These are phyloP conservation scores for Skeletonema grethae DNA, from an alignment of 108 stramenopile species.

Conservation along the genomic window DNA sequence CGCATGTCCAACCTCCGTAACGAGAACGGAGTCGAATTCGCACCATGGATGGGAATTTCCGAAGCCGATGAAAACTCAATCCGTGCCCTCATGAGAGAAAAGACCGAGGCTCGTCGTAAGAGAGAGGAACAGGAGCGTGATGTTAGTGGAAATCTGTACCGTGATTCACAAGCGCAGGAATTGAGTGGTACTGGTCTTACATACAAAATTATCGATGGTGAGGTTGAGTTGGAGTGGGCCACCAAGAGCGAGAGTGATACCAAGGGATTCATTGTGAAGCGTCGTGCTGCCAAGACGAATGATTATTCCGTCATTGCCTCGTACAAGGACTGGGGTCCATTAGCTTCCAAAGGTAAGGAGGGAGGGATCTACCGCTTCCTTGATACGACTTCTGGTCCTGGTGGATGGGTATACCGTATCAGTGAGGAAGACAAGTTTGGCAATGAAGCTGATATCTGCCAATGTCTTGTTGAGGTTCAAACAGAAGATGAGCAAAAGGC, in stretches of 20 bases:
- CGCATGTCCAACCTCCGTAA: constrained; percentile 75
- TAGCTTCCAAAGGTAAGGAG: constrained; percentile 67
- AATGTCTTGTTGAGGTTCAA: constrained; percentile 87
- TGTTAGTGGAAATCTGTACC: constrained; percentile 68
- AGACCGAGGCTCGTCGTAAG: constrained; percentile 73
- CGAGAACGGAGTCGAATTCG: constrained; percentile 81
- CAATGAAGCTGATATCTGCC: constrained; percentile 80
- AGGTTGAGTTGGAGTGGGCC: constrained; percentile 86
- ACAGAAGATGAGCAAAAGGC: constrained; percentile 84
- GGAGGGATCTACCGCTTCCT: constrained; percentile 81
- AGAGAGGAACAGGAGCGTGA: constrained; percentile 63
- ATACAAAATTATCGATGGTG: constrained; percentile 70
- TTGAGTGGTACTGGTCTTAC: constrained; percentile 77
- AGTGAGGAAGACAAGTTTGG: constrained; percentile 74
- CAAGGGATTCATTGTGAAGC: constrained; percentile 83
- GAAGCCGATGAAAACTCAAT: constrained; percentile 76
- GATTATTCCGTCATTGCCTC: constrained; percentile 70
- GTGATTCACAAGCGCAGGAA: constrained; percentile 86
- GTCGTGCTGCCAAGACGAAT: constrained; percentile 81
- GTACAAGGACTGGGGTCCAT: constrained; percentile 80
- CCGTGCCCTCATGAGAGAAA: constrained; percentile 66
- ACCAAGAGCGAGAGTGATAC: constrained; percentile 73
- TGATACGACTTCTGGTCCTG: constrained; percentile 63
- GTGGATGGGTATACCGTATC: constrained; percentile 91
- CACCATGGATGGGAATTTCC: constrained; percentile 88